Percentiles rank a stretch among this genome's conserved stretches.
Conservation (phyloP, 1,284 basidiomycete species). For the Anthracocystis walkeri region DNA sequence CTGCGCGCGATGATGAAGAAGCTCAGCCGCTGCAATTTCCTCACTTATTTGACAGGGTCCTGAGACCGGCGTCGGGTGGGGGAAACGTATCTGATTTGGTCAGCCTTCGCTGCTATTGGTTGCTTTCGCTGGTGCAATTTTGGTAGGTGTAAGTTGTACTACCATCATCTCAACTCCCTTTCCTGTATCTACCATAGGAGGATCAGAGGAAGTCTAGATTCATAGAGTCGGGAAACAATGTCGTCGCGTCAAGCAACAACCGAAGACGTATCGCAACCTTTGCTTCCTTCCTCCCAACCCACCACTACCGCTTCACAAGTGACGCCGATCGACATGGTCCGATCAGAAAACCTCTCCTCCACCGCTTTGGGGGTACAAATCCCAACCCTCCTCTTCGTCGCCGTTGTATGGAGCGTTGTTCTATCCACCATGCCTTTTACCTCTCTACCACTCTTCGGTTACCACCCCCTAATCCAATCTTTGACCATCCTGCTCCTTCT, state of each 20-base stretch:
- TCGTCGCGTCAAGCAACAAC: neutral
- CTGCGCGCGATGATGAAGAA: neutral
- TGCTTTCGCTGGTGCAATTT: no score
- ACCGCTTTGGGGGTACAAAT: constrained; percentile 25
- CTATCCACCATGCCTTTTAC: constrained; percentile 28
- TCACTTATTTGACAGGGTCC: neutral
- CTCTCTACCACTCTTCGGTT: constrained; percentile 56
- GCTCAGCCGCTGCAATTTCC: neutral
- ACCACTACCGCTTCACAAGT: neutral
- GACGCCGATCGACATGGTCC: constrained; percentile 31
- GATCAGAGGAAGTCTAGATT: neutral
- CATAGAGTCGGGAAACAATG: neutral
- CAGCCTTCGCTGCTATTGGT: constrained; percentile 1
- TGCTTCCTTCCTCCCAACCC: constrained; percentile 14
- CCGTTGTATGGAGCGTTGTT: constrained; percentile 50
- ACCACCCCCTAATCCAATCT: constrained; percentile 58
- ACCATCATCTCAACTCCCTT: neutral
- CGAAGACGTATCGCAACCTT: constrained; percentile 8
- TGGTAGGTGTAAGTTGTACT: neutral
- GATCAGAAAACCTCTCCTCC: constrained; percentile 22
- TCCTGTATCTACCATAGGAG: neutral
- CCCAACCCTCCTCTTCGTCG: constrained; percentile 43
- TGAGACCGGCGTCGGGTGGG: no score
- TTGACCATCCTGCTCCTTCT: constrained; percentile 48
- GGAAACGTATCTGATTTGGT: neutral